Base-by-base conservation (phyloP, 768 basidiomycete genomes). In the Lactarius quietus region DNA sequence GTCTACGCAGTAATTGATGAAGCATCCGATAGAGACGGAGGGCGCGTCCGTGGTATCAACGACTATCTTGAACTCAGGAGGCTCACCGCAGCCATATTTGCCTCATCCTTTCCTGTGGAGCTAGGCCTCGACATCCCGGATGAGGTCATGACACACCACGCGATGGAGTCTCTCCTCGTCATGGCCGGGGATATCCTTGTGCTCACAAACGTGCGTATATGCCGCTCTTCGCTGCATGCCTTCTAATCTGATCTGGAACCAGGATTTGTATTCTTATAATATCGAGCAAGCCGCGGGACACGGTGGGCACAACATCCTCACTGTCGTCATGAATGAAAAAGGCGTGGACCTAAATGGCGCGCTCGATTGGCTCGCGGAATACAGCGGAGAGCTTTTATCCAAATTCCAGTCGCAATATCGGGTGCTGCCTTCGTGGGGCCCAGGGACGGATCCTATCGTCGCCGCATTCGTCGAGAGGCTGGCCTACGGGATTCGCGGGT, bases 221-320 rank as follows among this genome's bases (percentile, higher is more conserved):
- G 29, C 43, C 53, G 17, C 12, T 31, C 9, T 45, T 20, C 8
- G 3, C 6, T 20, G 3, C 3, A 5, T 17, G 6, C 18, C 9
- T 10, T 72, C 45, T 14, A 3, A 1, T 17, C 41, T 61, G 51
- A 54, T 38, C 10, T 5, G 23, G 45, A 26, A 26, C 23, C 43
- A 81, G 77, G 79, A 80, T 65, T 63, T 79, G 23, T 77, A 74
- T 64, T 81, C 79, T 12, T 80, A 77, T 68, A 72, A 74, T 36
- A 73, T 72, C 23, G 79, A 81, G 60, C 76, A 79, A 59, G 75
- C 79, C 14, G 71, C 74, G n/a, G 79, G 80, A 1, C 70, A 77
- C 15, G 78, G 74, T 31, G 70, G 70, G 20, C 78, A 80, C 66
- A 83, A 83, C 57, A 70, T 79, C 56, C 70, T 83, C 58, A 76